Conservation (phyloP, 2,329 filamentous ascomycete genomes). For the Elsinoe australis region DNA sequence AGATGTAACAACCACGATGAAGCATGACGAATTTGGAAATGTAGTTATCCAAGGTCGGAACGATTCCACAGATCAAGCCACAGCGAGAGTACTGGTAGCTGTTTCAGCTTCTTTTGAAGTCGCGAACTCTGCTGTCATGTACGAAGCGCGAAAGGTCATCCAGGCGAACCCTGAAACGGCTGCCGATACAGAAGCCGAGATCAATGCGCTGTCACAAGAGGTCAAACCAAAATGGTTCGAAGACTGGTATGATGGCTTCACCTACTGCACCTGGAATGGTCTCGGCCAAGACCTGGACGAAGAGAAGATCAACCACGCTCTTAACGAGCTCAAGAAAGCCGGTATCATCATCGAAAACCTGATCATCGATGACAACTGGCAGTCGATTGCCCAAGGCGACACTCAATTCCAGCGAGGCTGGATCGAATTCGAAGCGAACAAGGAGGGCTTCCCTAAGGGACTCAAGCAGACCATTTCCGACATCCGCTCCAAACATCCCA, state of each 20-base stretch:
- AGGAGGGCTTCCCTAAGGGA: conserved; percentile 68
- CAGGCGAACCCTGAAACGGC: conserved; percentile 36
- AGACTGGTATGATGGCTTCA: conserved; percentile 85
- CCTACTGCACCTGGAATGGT: conserved; percentile 96
- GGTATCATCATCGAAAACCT: conserved; percentile 73
- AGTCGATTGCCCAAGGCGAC: conserved; percentile 57
- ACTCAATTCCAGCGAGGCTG: conserved; percentile 52
- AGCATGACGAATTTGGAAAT: conserved; percentile 55
- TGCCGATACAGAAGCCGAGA: conserved; percentile 40
- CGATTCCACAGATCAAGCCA: conserved; percentile 52
- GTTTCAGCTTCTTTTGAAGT: conserved; percentile 65
- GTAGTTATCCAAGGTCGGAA: conserved; percentile 64
- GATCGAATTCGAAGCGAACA: conserved; percentile 80
- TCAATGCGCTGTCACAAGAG: conserved; percentile 41
- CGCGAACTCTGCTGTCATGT: conserved; percentile 73
- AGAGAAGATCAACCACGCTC: conserved; percentile 66
- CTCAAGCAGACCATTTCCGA: conserved; percentile 61
- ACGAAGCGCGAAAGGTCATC: conserved; percentile 68
- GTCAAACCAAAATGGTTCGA: conserved; percentile 62
- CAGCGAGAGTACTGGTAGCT: conserved; percentile 59
- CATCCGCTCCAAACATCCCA: conserved; percentile 59
- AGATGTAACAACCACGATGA: conserved; percentile 62
- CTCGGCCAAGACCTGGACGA: conserved; percentile 77
- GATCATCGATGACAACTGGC: conserved; percentile 98
- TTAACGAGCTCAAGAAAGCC: conserved; percentile 62